Base-by-base conservation (phyloP, 768 basidiomycete species). In the Asterophora parasitica region DNA sequence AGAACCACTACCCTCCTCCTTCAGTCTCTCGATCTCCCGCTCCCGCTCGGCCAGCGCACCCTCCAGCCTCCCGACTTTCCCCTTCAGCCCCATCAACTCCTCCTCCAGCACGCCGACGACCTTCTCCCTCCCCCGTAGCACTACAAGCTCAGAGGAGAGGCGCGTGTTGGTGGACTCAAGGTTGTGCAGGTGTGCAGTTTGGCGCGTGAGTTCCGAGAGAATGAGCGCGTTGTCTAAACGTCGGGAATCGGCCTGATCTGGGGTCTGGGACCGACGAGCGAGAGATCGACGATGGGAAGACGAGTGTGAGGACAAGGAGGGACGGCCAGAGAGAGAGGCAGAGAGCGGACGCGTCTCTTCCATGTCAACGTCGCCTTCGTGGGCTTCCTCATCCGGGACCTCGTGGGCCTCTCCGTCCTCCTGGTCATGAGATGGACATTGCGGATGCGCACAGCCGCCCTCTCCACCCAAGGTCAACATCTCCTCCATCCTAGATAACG, bases 81-180 rank as follows among this genome's bases (percentile, higher is more conserved):
- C 62, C 58, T 88, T 79, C 36, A 91, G 61, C 0, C 73, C 72
- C 4, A 80, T 71, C 52, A 89, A 88, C 65, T 91, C 85, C 60
- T 91, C 89, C 27, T 76, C 70, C 30, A 92, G 59, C 2, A 91
- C 81, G 50, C 88, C 86, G 2, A 86, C 65, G 53, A 77, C 82
- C 6, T 71, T 64, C n/a, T 81, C 69, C 0, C 76, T 69, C 50
- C 80, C 80, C 28, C 77, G 72, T 12, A 87, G 69, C 9, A 70
- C 53, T 5, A 61, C 62, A 12, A 88, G 55, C 55, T 91, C 85
- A 0, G 71, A 58, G 2, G 60, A 72, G 44, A 87, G 63, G 50
- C 72, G 76, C 1, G 74, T 64, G 51, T 89, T 89, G 2, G 70
- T 69, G 5, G 68, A 58, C 59, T 91, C 86, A 0, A 90, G 67